Base-by-base conservation (phyloP, 345 rosid genomes). In the Boechera divaricarpa region DNA sequence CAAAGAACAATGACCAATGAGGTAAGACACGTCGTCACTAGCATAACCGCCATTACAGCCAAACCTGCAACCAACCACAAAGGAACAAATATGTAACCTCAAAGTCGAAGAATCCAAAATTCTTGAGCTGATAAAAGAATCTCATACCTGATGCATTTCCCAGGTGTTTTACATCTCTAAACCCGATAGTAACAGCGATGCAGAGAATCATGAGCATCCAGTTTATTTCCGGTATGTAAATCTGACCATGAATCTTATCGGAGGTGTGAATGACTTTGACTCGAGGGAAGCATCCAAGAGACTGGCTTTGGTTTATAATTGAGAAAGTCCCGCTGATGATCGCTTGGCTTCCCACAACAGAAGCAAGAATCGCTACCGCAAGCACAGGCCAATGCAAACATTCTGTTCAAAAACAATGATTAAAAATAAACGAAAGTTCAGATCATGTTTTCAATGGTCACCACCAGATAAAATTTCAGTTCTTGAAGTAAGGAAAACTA, bases 291-390 rank as follows among this genome's bases (percentile, higher is more conserved):
- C 99, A 96, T 54, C 98, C 85, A 55, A 96, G 94, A n/a, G 99
- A 90, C 77, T 93, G 99, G 86, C 98, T 93, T 83, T 96, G 98
- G 84, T 91, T 96, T 82, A 96, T 96, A 80, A 96, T 96, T 21
- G 99, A 93, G 87, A 96, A 96, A 29, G 99, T 93, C 57, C 99
- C 99, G 6, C 98, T 96, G 63, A 96, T 96, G 74, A 96, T 96
- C 9, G 99, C 97, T 83, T 93, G 99, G 86, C 99, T 93, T 84
- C 98, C 99, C 67, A 96, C 99, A 41, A 96, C 94, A 60, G 99
- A 90, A 67, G 99, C 98, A 55, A 93, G 96, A 82, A 96, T 96
- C 1, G 99, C 99, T 32, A 96, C 60, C 54, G 82, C 24, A 13
- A 96, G 92, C 75, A 96, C 96, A 2, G 99, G 99, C 87, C 90